Evolutionary conservation across 805 yeast genomes (phyloP), one percentile per base, ranked within the genome.

Genomic region (Myxozyma neotropica): DNA sequence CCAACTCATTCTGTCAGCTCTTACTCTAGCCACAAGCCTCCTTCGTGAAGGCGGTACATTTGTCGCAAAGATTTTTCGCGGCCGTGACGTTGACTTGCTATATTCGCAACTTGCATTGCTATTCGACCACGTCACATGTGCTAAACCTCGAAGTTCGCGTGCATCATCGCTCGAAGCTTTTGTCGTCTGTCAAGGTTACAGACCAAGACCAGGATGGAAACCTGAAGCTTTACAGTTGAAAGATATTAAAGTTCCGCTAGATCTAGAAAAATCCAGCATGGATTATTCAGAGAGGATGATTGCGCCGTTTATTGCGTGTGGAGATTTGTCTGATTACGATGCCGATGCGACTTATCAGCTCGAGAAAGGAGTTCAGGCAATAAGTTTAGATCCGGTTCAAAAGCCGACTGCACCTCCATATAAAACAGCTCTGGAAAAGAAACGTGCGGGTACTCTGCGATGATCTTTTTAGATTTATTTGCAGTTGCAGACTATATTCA

Each of bases 391-490:
- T 66, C 99, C 99, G 0, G 96, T 94, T 10, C 98, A 94, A 70
- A 79, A 84, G 72, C 99, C 99, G 7, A 92, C 97, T 0, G 94
- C 96, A 33, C 99, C 99, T 1, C 97, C 99, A 1, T 94, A 94
- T 74, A 93, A 93, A 75, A 83, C 83, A 58, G 99, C 98, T 0
- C 75, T 94, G 58, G 96, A 90, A 71, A 77, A 51, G 51, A 63
- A 60, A 31, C 70, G 80, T 61, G 68, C 69, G 33, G 67, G 66
- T 15, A 49, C 57, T 12, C 31, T 62, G 19, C 56, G 64, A 33
- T 55, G 36, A 39, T 2, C 4, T 15, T 21, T 19, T 10, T 27
- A n/a, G 13, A 7, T 1, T 26, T 19, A 40, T 6, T 19, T 1
- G n/a, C 5, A 27, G 19, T 13, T 26, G 39, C 23, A 38, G 6